Base-by-base conservation (phyloP, 2,329 filamentous ascomycete genomes). In the Sporothrix inflata region DNA sequence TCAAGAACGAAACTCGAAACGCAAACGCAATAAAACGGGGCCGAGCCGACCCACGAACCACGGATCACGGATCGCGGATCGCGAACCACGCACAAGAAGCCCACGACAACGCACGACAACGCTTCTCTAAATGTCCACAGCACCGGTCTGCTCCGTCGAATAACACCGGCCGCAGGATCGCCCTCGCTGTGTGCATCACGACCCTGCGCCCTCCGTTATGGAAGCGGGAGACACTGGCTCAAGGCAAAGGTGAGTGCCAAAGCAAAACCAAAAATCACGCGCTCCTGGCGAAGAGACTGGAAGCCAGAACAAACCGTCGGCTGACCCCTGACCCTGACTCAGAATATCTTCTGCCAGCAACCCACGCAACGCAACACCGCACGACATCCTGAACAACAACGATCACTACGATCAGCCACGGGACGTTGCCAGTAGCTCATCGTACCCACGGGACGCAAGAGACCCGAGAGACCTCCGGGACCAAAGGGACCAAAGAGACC, bases 171-270 rank as follows among this genome's bases (percentile, higher is more conserved):
- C 61, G 71, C 70, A 38, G 70, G 67, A 70, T 34, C 38, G 57
- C 40, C 55, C 30, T 49, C 6, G n/a, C 40, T 51, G 27, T 40
- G 60, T 55, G 67, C 61, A 27, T 49, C 71, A 27, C 47, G 42
- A 38, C 38, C 16, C 40, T 47, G 24, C 57, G 14, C 57, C 47
- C 63, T 77, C 80, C 79, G 81, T 78, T 79, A 83, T 83, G 81
- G 81, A 82, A 81, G 79, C 78, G 77, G 79, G 80, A 74, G 81
- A 81, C 71, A 76, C 77, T 76, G 78, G 77, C 75, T 74, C 76
- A 75, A 80, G 80, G 79, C 80, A 82, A 80, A 82, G 81, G 81
- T 83, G 74, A 70, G 80, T 63, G 7, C 3, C 19, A 53, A 53
- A 21, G n/a, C 16, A 4, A 61, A n/a, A 40, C 19, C 42, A 47